Conservation (phyloP, 2,329 filamentous ascomycete genomes). For the Alternaria sp. region DNA sequence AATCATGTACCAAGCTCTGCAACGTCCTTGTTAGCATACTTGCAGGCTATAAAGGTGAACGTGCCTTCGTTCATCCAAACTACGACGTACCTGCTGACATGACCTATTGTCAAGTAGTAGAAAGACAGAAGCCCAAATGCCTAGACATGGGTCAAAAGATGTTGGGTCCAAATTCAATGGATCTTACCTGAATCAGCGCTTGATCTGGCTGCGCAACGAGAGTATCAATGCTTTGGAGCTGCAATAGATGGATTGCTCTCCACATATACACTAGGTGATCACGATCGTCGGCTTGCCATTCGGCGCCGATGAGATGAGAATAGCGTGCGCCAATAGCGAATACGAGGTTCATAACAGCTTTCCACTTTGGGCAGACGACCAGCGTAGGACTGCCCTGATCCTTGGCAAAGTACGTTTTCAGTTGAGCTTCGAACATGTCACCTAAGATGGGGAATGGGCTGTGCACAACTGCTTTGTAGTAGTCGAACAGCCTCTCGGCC, state of each 20-base stretch:
- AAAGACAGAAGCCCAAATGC: slow-evolving; percentile 45
- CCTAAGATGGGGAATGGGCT: slow-evolving; percentile 33
- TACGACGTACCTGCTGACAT: slow-evolving; percentile 46
- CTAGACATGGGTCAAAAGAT: slow-evolving; percentile 21
- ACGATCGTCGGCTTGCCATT: slow-evolving; percentile 22
- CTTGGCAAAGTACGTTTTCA: slow-evolving; percentile 4
- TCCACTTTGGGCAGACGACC: slow-evolving; percentile 30
- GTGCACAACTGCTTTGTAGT: slow-evolving; percentile 36
- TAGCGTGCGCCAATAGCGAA: slow-evolving; percentile 49
- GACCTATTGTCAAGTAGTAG: slow-evolving; percentile 46
- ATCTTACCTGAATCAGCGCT: slow-evolving; percentile 19
- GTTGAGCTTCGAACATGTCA: slow-evolving; percentile 10
- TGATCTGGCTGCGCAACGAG: slow-evolving; percentile 32
- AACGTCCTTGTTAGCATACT: background rate
- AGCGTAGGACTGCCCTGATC: background rate
- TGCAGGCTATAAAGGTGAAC: slow-evolving; percentile 6
- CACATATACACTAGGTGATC: slow-evolving; percentile 46
- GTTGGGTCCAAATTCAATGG: background rate
- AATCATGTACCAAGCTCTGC: slow-evolving; percentile 46
- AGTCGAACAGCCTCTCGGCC: slow-evolving; percentile 34
- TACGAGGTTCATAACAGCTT: slow-evolving; percentile 46
- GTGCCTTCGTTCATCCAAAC: background rate
- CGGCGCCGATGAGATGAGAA: slow-evolving; percentile 33
- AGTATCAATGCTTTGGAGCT: slow-evolving; percentile 27
- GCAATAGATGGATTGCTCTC: slow-evolving; percentile 19